A percentile compares a stretch with the other conserved stretches of the same genome.
These are phyloP conservation scores for Alnus rubra DNA, from an alignment of 306 rosid species.

Conservation along the genomic window DNA sequence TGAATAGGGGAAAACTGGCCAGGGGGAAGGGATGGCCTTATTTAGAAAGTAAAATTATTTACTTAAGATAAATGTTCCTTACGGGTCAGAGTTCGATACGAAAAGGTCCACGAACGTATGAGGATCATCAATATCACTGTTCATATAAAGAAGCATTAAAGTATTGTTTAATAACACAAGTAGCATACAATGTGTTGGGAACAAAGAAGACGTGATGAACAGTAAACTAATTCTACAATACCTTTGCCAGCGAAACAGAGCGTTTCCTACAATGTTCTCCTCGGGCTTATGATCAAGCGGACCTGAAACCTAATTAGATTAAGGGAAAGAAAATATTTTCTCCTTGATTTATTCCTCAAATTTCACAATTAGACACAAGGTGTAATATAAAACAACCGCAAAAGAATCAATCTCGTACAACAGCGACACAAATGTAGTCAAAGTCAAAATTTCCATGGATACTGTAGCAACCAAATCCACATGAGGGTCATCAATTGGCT, in stretches of 20 bases:
- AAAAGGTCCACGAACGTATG: slow-evolving; percentile 86
- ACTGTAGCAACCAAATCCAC: slow-evolving; percentile 94
- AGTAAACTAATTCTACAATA: slow-evolving; percentile 23
- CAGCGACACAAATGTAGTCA: not conserved
- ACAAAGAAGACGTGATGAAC: slow-evolving; percentile 12
- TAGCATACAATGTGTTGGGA: not conserved
- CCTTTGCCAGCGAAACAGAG: slow-evolving; percentile 98
- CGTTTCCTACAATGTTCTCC: slow-evolving; percentile 64
- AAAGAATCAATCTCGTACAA: not conserved
- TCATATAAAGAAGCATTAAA: slow-evolving; percentile 7
- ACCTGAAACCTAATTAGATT: slow-evolving; percentile 73
- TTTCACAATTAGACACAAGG: not conserved
- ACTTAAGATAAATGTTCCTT: slow-evolving; percentile 44
- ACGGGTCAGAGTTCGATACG: slow-evolving; percentile 79
- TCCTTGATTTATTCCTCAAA: not conserved
- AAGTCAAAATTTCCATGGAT: slow-evolving; percentile 28
- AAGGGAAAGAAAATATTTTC: slow-evolving; percentile 34
- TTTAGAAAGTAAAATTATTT: slow-evolving; percentile 8
- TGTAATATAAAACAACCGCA: not conserved
- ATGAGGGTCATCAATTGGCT: slow-evolving; percentile 92
- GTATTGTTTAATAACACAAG: not conserved
- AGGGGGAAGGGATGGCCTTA: not conserved
- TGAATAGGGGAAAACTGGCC: slow-evolving; percentile 20
- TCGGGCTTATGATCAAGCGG: slow-evolving; percentile 76
- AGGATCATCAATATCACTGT: slow-evolving; percentile 86